Evolutionary conservation across 345 rosid species (phyloP).

Genomic region (Psidium friedrichsthalianum): DNA sequence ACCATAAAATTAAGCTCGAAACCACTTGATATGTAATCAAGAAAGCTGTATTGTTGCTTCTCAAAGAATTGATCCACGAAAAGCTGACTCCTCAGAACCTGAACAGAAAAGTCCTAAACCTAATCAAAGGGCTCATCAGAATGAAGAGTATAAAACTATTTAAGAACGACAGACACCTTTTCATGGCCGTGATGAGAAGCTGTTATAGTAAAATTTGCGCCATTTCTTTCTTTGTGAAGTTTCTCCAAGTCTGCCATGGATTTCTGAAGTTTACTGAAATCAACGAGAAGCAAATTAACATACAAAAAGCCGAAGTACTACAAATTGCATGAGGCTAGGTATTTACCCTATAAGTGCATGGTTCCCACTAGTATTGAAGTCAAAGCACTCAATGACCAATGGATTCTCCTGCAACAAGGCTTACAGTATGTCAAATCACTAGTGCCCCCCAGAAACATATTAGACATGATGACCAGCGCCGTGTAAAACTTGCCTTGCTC

Average conservation of each 20-base stretch:
- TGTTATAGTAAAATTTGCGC: conserved; percentile 37
- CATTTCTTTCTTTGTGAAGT: conserved; percentile 35
- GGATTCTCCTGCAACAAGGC: conserved; percentile 50
- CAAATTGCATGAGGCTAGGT: background rate
- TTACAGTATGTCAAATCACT: background rate
- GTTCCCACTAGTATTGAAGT: conserved; percentile 65
- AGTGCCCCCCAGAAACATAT: background rate
- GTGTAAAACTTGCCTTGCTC: conserved; percentile 53
- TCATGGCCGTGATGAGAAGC: conserved; percentile 23
- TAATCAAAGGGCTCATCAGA: background rate
- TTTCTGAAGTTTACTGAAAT: conserved; percentile 50
- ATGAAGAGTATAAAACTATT: background rate
- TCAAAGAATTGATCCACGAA: conserved; percentile 57
- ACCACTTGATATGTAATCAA: conserved; percentile 81
- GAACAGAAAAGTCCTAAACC: background rate
- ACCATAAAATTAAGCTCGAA: conserved; percentile 86
- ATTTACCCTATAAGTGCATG: conserved; percentile 65
- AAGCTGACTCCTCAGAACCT: conserved; percentile 71
- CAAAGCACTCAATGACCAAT: conserved; percentile 69
- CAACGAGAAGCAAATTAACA: background rate
- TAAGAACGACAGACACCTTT: conserved; percentile 31
- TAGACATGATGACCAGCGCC: background rate
- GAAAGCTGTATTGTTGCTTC: conserved; percentile 57
- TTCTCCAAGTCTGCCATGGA: conserved; percentile 57
- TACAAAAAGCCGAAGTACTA: background rate